Conservation (phyloP, 192 early-diverging fungal genomes). For the Dispira parvispora region DNA sequence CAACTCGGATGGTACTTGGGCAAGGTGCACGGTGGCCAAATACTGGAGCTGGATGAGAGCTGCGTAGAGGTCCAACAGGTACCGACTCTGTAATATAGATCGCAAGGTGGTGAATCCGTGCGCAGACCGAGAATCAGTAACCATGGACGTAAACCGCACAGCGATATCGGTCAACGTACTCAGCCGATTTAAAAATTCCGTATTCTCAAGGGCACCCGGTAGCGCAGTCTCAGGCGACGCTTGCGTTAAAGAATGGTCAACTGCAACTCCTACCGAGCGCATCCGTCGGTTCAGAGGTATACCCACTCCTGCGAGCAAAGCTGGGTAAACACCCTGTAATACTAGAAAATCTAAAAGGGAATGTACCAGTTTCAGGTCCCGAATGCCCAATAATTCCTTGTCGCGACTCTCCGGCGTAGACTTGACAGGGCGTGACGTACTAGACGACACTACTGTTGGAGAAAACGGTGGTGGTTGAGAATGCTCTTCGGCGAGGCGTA, state of each 20-base stretch:
- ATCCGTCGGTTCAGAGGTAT: neutral
- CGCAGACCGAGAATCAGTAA: neutral
- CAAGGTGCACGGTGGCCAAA: neutral
- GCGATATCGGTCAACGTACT: too few relatives aligned
- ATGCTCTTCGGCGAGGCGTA: too few relatives aligned
- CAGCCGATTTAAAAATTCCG: too few relatives aligned
- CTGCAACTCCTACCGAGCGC: too few relatives aligned
- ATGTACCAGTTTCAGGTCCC: neutral
- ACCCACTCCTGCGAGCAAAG: neutral
- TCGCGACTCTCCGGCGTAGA: too few relatives aligned
- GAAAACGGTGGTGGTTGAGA: too few relatives aligned
- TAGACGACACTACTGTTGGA: too few relatives aligned
- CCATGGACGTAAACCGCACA: neutral
- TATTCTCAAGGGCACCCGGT: too few relatives aligned
- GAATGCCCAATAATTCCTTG: constrained; percentile 1
- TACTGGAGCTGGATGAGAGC: neutral
- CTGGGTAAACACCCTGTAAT: neutral
- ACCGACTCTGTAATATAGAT: neutral
- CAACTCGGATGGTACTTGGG: too few relatives aligned
- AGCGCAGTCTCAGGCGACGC: too few relatives aligned
- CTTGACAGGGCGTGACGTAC: too few relatives aligned
- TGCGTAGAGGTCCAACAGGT: neutral
- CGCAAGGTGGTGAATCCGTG: neutral
- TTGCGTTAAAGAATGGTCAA: too few relatives aligned
- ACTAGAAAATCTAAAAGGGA: neutral